Evolutionary conservation across 2,329 filamentous ascomycete genomes (phyloP), one percentile per base, ranked within the genome.

Genomic region (Lecanosticta acicola): DNA sequence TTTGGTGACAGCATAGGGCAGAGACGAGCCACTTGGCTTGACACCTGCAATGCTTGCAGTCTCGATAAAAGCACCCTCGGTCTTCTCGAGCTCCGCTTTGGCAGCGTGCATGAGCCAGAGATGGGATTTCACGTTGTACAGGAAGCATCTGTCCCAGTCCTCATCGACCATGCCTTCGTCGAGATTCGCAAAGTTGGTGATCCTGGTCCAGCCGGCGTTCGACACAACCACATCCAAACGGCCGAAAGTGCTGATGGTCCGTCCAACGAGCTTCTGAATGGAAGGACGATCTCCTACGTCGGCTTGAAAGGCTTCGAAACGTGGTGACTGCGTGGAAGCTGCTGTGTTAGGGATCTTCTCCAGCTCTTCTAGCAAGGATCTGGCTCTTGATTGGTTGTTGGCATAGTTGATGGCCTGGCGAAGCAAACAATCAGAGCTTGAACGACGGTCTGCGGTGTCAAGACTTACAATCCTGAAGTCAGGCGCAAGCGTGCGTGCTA

Each of bases 41-140:
- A 85, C 76, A 1, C 81, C 83, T 0, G 83, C 82, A 18, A 84
- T 58, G 36, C 76, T 80, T 0, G 82, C 79, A 0, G 81, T 84
- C 1, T 75, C 79, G 51, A 85, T 74, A 53, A 86, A 85, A 0
- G 70, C 69, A 1, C 81, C 81, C 47, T 81, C 74, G 0, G 68
- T 68, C 48, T 74, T 70, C 3, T 82, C 80, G 16, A 82, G 70
- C 36, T 79, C 64, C 39, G 68, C 62, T 52, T 72, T 74, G 1
- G 74, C 72, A 1, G 78, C 77, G 46, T 79, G 74, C 55, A 81
- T 71, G 5, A 83, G 67, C 70, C 75, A 81, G 24, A 83, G 60
- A 56, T 83, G 79, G 4, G 71, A 71, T 63, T 82, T 83, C 46
- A 83, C 79, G 57, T 83, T 83, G 67, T 81, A 74, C 37, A 75